Evolutionary conservation across 2,329 filamentous ascomycete genomes (phyloP), one percentile per base, ranked within the genome.

Genomic region (Penicillium sp.): DNA sequence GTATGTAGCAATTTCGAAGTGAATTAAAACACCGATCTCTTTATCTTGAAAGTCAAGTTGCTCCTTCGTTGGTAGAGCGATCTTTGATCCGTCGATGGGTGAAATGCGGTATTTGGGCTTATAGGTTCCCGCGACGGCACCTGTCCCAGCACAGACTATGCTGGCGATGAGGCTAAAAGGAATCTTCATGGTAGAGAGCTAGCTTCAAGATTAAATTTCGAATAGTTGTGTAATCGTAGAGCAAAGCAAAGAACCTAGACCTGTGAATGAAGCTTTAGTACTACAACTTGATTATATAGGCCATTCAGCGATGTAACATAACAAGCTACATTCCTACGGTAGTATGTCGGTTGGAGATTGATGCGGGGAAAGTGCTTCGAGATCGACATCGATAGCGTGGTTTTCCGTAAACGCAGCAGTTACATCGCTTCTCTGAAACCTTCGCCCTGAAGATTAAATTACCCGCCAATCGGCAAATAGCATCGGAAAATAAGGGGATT

Each of bases 21-120:
- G 52, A 37, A 55, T 51, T 14, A 55, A 34, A 7, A 55, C 52
- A 13, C 52, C 52, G n/a, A 55, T 55, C 19, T 55, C 52, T 18
- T 51, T 55, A 16, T 55, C 52, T 36, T 55, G 52, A 16, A 51
- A 55, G n/a, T 36, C 47, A 9, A 55, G 43, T 29, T 55, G 52
- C 24, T 55, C 52, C 21, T 55, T 51, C 18, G 52, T 55, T 43
- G 52, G 52, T 6, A 55, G 34, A 2, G 52, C 52, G 37, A 55
- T 55, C 34, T 55, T 55, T 16, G 52, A 55, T 11, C 52, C 52
- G 18, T 55, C 52, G 18, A 51, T 42, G 3, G 52, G 52, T 28
- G 52, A 55, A 37, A 51, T 43, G 18, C 52, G 52, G 26, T 42
- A 55, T 19, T 55, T 51, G 19, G 52, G 52, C 26, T 54, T 16